Conservation (phyloP, 2,329 filamentous ascomycete species). For the Aspergillus floridensis region DNA sequence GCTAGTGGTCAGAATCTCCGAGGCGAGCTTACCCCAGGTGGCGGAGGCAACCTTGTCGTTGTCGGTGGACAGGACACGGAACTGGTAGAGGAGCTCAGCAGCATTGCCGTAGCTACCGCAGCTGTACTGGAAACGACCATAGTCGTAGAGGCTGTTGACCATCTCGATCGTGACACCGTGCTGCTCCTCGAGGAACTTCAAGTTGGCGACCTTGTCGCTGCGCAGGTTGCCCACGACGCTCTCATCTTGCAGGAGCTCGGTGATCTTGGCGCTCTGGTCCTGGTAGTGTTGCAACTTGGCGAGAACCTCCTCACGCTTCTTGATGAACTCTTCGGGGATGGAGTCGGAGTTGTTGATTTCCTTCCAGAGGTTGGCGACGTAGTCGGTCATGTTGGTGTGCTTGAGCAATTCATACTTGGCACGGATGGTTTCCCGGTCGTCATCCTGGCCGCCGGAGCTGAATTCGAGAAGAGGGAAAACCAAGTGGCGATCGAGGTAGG, state of each 20-base stretch:
- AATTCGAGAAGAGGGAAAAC: conserved; percentile 97
- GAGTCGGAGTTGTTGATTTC: conserved; percentile 79
- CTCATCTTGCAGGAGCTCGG: conserved; percentile 79
- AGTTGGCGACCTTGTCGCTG: conserved; percentile 97
- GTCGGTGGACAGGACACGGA: conserved; percentile 95
- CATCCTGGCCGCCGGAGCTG: conserved; percentile 70
- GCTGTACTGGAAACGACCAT: conserved; percentile 96
- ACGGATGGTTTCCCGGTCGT: conserved; percentile 72
- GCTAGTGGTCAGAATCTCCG: conserved; percentile 89
- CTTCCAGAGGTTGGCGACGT: conserved; percentile 86
- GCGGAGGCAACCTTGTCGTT: conserved; percentile 95
- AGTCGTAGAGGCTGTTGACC: conserved; percentile 94
- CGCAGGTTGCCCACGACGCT: conserved; percentile 87
- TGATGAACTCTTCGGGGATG: conserved; percentile 78
- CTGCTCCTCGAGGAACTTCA: conserved; percentile 96
- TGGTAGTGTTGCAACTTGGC: conserved; percentile 77
- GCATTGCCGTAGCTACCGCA: conserved; percentile 91
- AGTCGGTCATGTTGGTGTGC: conserved; percentile 98
- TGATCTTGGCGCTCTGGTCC: conserved; percentile 84
- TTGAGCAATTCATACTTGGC: conserved; percentile 93
- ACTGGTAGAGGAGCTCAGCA: conserved; percentile 91
- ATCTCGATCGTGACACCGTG: conserved; percentile 93
- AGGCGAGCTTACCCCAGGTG: conserved; percentile 97
- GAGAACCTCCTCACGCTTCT: conserved; percentile 86
- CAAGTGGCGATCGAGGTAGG: conserved; percentile 90